Evolutionary conservation across 2,329 filamentous ascomycete genomes (phyloP), one percentile per base, ranked within the genome.

Genomic region (Ramularia collo-cygni): DNA sequence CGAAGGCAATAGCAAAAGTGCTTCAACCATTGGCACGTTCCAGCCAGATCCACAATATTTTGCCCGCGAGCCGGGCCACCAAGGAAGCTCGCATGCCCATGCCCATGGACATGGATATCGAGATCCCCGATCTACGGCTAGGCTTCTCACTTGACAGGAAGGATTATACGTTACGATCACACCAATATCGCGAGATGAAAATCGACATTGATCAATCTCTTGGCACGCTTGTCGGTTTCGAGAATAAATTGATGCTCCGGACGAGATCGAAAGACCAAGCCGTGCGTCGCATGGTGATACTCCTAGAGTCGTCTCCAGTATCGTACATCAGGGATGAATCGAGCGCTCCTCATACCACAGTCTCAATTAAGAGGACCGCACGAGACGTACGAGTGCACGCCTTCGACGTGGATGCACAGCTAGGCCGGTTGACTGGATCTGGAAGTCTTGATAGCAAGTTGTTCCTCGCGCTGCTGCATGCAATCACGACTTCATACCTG

Each of bases 171-270:
- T 13, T 45, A 10, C 35, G 35, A 4, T 60, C 46, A 8, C 44
- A 45, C 8, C 47, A 58, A 14, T 54, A 47, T 15, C 44, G 39
- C 4, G 31, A 28, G 1, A 50, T 54, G 40, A 13, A 18, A 12
- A 42, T 61, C 1, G 76, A 80, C 37, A 54, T 56, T 0, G 47
- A 74, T 4, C 81, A 85, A 51, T 72, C 81, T 37, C 60, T 70
- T 0, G 79, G 79, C 0, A 76, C 75, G 0, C 68, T 74, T 50
- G 73, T 83, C 40, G 80, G 81, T 0, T 61, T 83, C 1, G 43
- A 59, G 2, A 79, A 72, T 54, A 81, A 74, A 54, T 57, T 82
- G 3, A 69, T 83, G 1, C 56, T 81, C 2, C 35, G 28, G 12
- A 16, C 12, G 3, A 8, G 16, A 1, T 14, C 15, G 7, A 34